phyloP scores from a whole-genome alignment of 2,329 filamentous ascomycete species.

The Fusarium avenaceum region DNA sequence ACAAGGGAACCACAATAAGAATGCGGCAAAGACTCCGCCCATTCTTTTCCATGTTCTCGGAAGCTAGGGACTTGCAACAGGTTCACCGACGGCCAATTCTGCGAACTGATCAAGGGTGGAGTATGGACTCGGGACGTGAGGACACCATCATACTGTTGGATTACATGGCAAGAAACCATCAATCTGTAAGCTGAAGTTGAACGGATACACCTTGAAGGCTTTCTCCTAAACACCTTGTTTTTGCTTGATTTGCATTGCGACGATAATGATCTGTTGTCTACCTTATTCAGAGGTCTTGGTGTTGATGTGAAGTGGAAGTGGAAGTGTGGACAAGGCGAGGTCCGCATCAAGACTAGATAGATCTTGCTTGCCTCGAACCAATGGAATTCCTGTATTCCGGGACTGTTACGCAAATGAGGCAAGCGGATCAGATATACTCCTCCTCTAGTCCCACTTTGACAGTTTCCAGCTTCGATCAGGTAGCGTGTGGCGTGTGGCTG shows the following conservation, averaged over 20 bases:
- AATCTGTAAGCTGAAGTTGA: neutral
- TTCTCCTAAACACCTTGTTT: accelerated
- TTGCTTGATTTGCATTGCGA: neutral
- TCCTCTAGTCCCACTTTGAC: conserved; percentile 23
- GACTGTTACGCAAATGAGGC: conserved; percentile 31
- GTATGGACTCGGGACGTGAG: neutral
- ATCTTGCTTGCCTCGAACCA: conserved; percentile 4
- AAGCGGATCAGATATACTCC: conserved; percentile 26
- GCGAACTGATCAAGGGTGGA: neutral
- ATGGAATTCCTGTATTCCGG: conserved; percentile 5
- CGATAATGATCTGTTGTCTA: neutral
- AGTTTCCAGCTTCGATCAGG: conserved; percentile 22
- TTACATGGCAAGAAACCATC: neutral
- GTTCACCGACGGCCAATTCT: neutral
- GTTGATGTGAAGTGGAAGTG: conserved; percentile 16
- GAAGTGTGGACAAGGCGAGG: conserved; percentile 4
- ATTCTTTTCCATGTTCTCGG: neutral
- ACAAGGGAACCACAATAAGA: neutral
- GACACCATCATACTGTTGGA: neutral
- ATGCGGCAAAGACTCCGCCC: conserved; percentile 11
- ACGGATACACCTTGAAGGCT: too few species aligned
- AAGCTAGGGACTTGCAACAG: neutral
- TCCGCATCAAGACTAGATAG: conserved; percentile 19
- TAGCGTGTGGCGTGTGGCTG: conserved; percentile 28
- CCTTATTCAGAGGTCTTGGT: neutral